Base-by-base conservation (phyloP, 257 asterid genomes). In the Nicotiana tomentosiformis region DNA sequence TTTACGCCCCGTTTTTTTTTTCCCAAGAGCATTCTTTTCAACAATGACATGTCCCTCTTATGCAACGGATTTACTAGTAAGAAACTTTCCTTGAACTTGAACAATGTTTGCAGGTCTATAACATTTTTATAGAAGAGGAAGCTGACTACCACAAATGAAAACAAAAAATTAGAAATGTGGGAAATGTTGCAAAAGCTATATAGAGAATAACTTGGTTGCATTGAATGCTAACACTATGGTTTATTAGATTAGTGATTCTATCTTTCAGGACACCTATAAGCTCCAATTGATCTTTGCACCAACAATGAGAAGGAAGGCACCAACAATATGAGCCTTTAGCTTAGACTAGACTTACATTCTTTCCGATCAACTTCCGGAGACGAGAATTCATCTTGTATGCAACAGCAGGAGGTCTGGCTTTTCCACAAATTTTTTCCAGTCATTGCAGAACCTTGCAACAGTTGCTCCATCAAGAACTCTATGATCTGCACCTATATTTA, bases 391-490 rank as follows among this genome's bases (percentile, higher is more conserved):
- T 88, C 89, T 94, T 94, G 90, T 90, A 30, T 92, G 92, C 90
- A 95, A 88, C 93, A 91, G 85, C 83, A 94, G 81, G 29, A 94
- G 97, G 89, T 95, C 97, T 9, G 98, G 99, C 77, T 94, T 94
- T 86, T 95, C 98, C 12, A 93, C 77, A 77, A 88, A 88, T 14
- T 83, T 89, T 90, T 95, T 94, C 99, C 99, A 95, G 81, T 93
- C 93, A 43, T 94, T 95, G 91, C 98, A 94, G 93, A 95, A 95
- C 79, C 79, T 89, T 16, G 99, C 99, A 7, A 95, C 99, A 0
- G 97, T 90, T 20, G 99, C 99, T 29, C 99, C 99, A 65, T 94
- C 99, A 30, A 95, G 89, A 77, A 95, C 97, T 89, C 99, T 89
- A 69, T 94, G 98, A 89, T 95, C 99, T 10, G 99, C 90, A 3